Evolutionary conservation across 2,329 filamentous ascomycete species (phyloP).

Genomic region (Aspergillus sp.): DNA sequence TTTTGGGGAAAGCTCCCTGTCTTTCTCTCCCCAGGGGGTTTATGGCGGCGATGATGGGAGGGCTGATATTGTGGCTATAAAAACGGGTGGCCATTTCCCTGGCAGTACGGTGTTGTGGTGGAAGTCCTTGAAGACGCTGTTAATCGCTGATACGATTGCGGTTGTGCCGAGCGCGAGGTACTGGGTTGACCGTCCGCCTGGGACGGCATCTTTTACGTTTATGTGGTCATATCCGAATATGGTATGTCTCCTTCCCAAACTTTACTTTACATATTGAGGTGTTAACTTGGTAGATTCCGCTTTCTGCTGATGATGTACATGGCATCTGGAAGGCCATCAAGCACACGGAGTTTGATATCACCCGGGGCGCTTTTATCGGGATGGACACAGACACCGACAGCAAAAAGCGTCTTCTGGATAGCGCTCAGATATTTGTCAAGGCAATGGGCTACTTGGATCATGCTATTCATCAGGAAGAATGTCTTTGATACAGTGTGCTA

Average conservation of each 20-base stretch:
- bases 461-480: constrained; percentile 29
- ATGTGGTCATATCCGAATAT: constrained; percentile 75
- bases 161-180: constrained; percentile 57
- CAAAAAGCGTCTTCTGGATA: constrained; percentile 68
- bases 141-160: constrained; percentile 75
- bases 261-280: constrained; percentile 16
- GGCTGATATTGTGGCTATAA: constrained; percentile 60
- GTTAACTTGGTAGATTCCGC: constrained; percentile 56
- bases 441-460: constrained; percentile 38
- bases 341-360: constrained; percentile 61
- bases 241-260: constrained; percentile 21
- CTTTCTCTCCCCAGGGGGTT: constrained; percentile 23
- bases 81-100: constrained; percentile 77
- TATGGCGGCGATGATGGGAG: background rate
- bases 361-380: constrained; percentile 66
- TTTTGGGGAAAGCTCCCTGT: constrained; percentile 13
- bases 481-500: constrained; percentile 1
- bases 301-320: constrained; percentile 62
- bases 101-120: constrained; percentile 69
- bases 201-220: constrained; percentile 61
- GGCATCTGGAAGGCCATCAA: constrained; percentile 70
- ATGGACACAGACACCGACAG: constrained; percentile 61
- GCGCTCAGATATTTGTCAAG: constrained; percentile 71
- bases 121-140: constrained; percentile 58
- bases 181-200: constrained; percentile 35